Evolutionary conservation across 768 basidiomycete genomes (phyloP).

Genomic region (Russula emetica): DNA sequence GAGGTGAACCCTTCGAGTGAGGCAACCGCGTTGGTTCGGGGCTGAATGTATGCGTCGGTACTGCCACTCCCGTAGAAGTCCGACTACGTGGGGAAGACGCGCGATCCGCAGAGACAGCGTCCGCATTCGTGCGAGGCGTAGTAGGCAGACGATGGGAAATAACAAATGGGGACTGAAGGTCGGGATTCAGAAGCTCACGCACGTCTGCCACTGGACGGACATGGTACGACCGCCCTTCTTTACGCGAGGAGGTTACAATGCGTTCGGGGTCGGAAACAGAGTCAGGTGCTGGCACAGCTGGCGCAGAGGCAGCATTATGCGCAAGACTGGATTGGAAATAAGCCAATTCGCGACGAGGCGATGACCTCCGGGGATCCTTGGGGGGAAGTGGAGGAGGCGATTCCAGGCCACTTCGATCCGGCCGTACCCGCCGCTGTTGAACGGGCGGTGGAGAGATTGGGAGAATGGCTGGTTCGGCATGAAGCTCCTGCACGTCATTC

Average conservation of each 20-base stretch:
- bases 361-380: not conserved
- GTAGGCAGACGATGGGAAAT: not conserved
- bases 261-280: not conserved
- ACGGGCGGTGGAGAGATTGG: not conserved
- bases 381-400: slow-evolving; percentile 5
- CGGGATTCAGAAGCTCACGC: not conserved
- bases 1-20: slow-evolving; percentile 12
- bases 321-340: not conserved
- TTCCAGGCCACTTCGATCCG: not conserved
- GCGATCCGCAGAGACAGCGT: not conserved
- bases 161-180: not conserved
- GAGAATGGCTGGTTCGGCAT: not conserved
- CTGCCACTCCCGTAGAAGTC: not conserved
- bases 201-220: not conserved
- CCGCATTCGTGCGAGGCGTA: not conserved
- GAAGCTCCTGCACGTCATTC: not conserved
- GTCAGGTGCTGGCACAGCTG: not conserved
- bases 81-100: not conserved
- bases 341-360: slow-evolving; percentile 15
- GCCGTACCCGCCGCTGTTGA: not conserved
- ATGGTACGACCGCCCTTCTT: not conserved
- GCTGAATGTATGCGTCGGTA: not conserved
- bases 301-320: not conserved
- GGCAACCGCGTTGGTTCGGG: not conserved
- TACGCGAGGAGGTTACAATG: not conserved